phyloP scores from a whole-genome alignment of 1,284 basidiomycete genomes.

The Papiliotrema terrestris region DNA sequence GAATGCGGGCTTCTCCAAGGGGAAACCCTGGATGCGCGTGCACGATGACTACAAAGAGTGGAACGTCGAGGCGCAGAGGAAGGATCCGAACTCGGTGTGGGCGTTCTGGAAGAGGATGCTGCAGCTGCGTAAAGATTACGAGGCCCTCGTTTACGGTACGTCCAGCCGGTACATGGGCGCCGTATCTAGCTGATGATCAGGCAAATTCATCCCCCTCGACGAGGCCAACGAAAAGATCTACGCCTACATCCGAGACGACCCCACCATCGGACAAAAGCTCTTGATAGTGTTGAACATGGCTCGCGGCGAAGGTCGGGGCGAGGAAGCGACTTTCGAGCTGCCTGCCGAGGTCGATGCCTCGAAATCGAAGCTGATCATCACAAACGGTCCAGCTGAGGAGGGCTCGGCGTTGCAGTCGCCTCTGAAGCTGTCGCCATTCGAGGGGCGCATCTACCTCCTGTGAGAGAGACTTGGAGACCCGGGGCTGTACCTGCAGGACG shows the following conservation, averaged over 20 bases:
- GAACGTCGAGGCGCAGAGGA: conserved; percentile 48
- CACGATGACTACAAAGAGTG: conserved; percentile 63
- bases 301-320: conserved; percentile 16
- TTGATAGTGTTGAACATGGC: conserved; percentile 43
- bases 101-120: conserved; percentile 42
- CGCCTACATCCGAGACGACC: conserved; percentile 41
- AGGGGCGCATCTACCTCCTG: conserved; percentile 29
- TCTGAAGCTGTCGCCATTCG: conserved; percentile 20
- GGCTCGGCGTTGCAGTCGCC: conserved; percentile 13
- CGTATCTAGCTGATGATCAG: conserved; percentile 2
- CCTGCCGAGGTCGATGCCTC: conserved; percentile 17
- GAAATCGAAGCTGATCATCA: conserved; percentile 22
- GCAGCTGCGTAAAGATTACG: conserved; percentile 39
- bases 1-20: conserved; percentile 65
- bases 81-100: conserved; percentile 39
- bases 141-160: conserved; percentile 42
- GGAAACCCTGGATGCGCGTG: conserved; percentile 69
- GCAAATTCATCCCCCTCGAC: conserved; percentile 41
- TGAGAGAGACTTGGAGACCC: background rate
- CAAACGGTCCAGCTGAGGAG: conserved; percentile 19
- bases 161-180: background rate
- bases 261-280: conserved; percentile 18
- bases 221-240: conserved; percentile 36
- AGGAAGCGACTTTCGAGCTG: conserved; percentile 10
- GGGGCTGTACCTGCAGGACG: no score